Conservation (phyloP, 495 filamentous ascomycete species). For the Penicillium lividum region DNA sequence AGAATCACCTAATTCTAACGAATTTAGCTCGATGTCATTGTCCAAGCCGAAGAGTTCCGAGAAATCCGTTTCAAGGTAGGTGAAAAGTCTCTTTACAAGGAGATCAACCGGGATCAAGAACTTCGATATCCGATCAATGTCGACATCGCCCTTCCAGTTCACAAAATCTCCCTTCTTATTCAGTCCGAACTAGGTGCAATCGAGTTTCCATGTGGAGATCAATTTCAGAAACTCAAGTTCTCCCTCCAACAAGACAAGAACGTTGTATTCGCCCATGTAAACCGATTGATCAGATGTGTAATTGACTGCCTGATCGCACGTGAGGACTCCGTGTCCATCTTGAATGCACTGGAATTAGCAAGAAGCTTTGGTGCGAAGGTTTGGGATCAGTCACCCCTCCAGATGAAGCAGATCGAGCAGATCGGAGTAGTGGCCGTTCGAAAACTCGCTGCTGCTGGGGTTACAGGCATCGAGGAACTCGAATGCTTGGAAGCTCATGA, state of each 20-base stretch:
- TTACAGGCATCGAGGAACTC: conserved; percentile 71
- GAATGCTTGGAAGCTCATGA: conserved; percentile 63
- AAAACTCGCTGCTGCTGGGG: conserved; percentile 71
- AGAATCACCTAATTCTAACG: conserved; percentile 31
- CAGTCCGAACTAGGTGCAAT: conserved; percentile 78
- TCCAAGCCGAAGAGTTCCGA: conserved; percentile 75
- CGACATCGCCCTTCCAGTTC: conserved; percentile 65
- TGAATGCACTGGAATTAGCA: conserved; percentile 74
- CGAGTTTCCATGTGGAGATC: conserved; percentile 66
- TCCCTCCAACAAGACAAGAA: conserved; percentile 69
- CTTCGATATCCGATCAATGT: conserved; percentile 82
- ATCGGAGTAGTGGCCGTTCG: conserved; percentile 76
- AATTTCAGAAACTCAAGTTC: conserved; percentile 59
- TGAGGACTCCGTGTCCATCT: conserved; percentile 64
- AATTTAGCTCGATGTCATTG: conserved; percentile 60
- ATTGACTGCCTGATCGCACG: conserved; percentile 77
- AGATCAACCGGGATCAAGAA: conserved; percentile 71
- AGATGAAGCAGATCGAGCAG: conserved; percentile 85
- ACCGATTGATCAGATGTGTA: conserved; percentile 77
- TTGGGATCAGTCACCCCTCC: conserved; percentile 84
- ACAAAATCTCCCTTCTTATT: conserved; percentile 87
- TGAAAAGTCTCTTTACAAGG: conserved; percentile 77
- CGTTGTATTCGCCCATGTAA: conserved; percentile 70
- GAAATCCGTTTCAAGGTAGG: conserved; percentile 72
- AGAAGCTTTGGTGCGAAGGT: conserved; percentile 75